Evolutionary conservation across 371 early-diverging fungal species (phyloP), one percentile per base, ranked within the genome.

Genomic region (Mortierella polycephala): DNA sequence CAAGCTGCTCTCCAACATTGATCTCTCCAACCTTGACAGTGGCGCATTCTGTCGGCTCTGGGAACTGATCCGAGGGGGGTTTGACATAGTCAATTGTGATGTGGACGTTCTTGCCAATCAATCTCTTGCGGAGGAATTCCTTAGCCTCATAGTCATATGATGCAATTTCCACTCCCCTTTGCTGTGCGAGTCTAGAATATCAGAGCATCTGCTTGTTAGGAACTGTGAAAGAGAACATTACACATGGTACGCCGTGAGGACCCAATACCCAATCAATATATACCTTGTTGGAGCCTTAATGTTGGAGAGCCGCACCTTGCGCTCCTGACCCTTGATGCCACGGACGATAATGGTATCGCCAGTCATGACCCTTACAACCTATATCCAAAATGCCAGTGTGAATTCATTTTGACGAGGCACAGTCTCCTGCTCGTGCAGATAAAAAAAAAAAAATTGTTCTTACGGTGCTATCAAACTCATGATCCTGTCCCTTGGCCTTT

Each of bases 121-220:
- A 83, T 55, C 89, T 86, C 80, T 93, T 93, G 56, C 98, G 90
- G 64, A 98, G 85, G 72, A 90, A 90, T 80, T 94, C 98, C 71
- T 92, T 89, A 13, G 97, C 96, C 69, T 96, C 95, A 64, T 90
- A 90, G 60, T 92, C 89, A 81, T 95, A 97, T 14, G 93, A 93
- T 13, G 92, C 92, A 75, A 93, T 92, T 56, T 90, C 90, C 37
- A 90, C 75, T 61, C 95, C 94, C 58, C 92, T 89, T 47, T 86
- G 84, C 72, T 90, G 92, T n/a, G 88, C 72, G 67, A 81, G 81
- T 60, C 83, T 71, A 18, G n/a, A 30, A 13, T 41, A 46, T 30
- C 30, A 30, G 30, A 30, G 30, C 30, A 30, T 30, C 30, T 30
- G 30, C 30, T 30, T 30, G 30, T 30, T 30, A 30, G 30, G 30